Percentiles rank a stretch among this genome's conserved stretches.
Conservation (phyloP, 148 eudicot genomes). For the Pouteria glomerata region DNA sequence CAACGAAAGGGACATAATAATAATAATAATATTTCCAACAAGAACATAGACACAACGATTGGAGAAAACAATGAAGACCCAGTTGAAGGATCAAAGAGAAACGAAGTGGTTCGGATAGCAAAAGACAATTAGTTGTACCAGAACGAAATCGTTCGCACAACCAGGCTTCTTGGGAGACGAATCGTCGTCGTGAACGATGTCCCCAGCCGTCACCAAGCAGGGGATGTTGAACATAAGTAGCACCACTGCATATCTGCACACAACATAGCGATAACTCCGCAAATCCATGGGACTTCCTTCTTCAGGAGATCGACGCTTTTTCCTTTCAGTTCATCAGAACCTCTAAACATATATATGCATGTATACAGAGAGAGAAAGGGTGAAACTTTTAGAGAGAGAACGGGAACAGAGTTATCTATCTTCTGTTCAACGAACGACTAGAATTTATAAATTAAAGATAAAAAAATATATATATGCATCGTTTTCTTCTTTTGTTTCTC, state of each 20-base stretch:
- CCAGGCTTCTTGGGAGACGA: constrained; percentile 79
- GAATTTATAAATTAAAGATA: too few species aligned
- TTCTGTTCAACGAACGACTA: too few species aligned
- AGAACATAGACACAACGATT: not conserved
- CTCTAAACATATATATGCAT: too few species aligned
- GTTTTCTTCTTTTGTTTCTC: too few species aligned
- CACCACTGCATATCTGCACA: constrained; percentile 20
- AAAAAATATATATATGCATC: too few species aligned
- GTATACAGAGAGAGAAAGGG: too few species aligned
- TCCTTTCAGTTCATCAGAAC: too few species aligned
- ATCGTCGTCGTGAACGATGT: constrained; percentile 73
- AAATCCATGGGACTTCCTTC: constrained; percentile 39
- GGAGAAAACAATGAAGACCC: constrained; percentile 22
- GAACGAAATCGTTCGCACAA: constrained; percentile 71
- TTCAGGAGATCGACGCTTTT: constrained; percentile 6
- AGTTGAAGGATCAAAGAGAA: constrained; percentile 16
- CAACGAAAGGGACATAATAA: too few species aligned
- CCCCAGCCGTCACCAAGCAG: constrained; percentile 52
- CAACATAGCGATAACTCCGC: constrained; percentile 18
- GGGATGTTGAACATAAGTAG: constrained; percentile 20
- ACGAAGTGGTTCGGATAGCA: constrained; percentile 20
- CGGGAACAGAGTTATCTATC: too few species aligned
- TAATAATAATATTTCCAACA: too few species aligned
- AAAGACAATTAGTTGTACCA: constrained; percentile 38
- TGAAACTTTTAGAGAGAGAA: too few species aligned